These are phyloP conservation scores for Russula virescens DNA, from an alignment of 768 basidiomycete species.

Conservation along the genomic window DNA sequence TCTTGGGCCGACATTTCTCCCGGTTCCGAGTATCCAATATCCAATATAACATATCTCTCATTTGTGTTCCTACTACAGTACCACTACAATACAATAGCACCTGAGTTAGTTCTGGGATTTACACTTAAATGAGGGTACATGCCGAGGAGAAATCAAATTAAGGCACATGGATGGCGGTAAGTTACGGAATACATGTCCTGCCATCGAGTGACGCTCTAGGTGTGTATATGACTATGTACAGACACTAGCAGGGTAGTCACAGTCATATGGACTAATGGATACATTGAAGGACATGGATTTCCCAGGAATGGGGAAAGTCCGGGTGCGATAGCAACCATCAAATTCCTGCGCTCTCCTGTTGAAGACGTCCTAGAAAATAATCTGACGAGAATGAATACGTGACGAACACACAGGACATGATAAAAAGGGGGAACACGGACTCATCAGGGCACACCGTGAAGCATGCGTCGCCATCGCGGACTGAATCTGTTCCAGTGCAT, in stretches of 20 bases:
- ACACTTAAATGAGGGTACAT: no score
- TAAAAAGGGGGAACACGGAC: constrained; percentile 3
- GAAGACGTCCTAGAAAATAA: constrained; percentile 18
- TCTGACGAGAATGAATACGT: neutral
- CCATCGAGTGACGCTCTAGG: neutral
- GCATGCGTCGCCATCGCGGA: constrained; percentile 13
- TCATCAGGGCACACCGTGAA: constrained; percentile 12
- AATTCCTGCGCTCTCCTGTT: constrained; percentile 21
- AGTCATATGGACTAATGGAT: no score
- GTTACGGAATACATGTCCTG: neutral
- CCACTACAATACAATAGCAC: no score
- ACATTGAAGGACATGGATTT: neutral
- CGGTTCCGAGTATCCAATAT: no score
- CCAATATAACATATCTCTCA: no score
- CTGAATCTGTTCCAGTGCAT: constrained; percentile 20
- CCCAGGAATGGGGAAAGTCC: neutral
- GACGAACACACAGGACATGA: neutral
- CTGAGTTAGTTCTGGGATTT: no score
- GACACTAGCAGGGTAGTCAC: no score
- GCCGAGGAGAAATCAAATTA: no score
- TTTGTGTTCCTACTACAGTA: no score
- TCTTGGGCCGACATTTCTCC: no score
- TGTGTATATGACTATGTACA: no score
- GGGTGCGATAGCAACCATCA: neutral
- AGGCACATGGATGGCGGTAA: no score